Base-by-base conservation (phyloP, 306 rosid species). In the Fragaria iinumae region DNA sequence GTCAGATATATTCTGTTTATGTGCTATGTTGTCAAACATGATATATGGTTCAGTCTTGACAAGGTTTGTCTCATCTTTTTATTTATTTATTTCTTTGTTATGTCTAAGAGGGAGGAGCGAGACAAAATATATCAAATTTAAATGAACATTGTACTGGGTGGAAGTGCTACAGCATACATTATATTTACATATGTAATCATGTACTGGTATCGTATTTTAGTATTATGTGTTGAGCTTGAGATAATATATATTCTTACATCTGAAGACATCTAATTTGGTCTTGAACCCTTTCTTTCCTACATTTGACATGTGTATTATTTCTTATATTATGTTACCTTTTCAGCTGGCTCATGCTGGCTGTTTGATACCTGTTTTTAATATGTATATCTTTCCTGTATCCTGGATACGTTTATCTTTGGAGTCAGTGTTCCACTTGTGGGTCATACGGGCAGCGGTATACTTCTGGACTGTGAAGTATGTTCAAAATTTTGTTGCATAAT, bases 1-100 rank as follows among this genome's bases (percentile, higher is more conserved):
- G n/a, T 79, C 93, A 47, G 86, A 88, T 82, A 50, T 87, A 67
- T 89, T 94, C 86, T 86, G 88, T 60, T 60, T 60, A 43, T 91
- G 97, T 82, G 88, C 96, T 82, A 77, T 94, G 74, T 71, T 89
- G 72, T 87, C 91, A 62, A 94, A 94, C 79, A 73, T 94, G 73
- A 82, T 94, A 23, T 83, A 83, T 71, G 89, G 90, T 48, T 86
- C 87, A 69, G 63, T 72, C 63, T 77, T 79, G 80, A 71, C 83
- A 83, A 89, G 97, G 98, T 94, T 81, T 76, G 87, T 83, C 69
- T 81, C 72, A 39, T 77, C 74, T 63, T 7, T 27, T 27, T 49
- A n/a, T 64, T 27, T 49, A n/a, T 56, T 78, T 49, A n/a, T 56
- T 78, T 55, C 3, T 55, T 78, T 60, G 27, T 60, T 64, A 0